Evolutionary conservation across 2,329 filamentous ascomycete genomes (phyloP), one percentile per base, ranked within the genome.

Genomic region (Immersiporthe knoxdaviesiana): DNA sequence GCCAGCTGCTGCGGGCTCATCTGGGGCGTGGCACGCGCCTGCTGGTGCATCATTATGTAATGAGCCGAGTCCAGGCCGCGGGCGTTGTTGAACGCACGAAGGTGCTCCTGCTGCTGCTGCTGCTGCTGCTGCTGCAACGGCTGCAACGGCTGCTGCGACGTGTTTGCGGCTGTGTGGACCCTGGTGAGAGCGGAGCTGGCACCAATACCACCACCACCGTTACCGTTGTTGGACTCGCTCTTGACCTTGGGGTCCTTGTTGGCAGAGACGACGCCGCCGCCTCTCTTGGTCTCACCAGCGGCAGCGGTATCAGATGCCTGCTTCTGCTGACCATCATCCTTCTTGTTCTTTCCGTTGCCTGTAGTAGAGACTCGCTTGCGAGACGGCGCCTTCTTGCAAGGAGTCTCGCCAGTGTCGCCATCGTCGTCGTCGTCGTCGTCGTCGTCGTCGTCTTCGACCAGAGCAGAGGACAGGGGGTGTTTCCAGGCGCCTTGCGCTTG

Each of bases 341-440:
- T 44, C 39, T 50, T 44, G 37, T 12, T n/a, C 32, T 24, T 47
- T 63, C 16, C 39, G 16, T 10, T 30, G 30, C 5, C 56, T 21
- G 27, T 11, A 41, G 47, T n/a, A 32, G 32, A 35, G 35, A 35
- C 12, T 24, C 67, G 63, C 68, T 67, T 66, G 59, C 47, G 59
- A 32, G 44, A 24, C 21, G 56, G 32, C n/a, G 64, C 58, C 14
- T 58, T 50, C 21, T 50, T 58, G n/a, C 24, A 59, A 39, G 58
- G 54, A 24, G 37, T 58, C 8, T 27, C 65, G 32, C 62, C 59
- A 3, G 65, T 37, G 27, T 64, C 41, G 37, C 24, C 68, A 62
- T 30, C 44, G 5, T 39, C 37, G 8, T 32, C 37, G 24, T 32
- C 54, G n/a, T 59, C 65, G 0, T 37, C n/a, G n/a, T n/a, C n/a